Base-by-base conservation (phyloP, 768 basidiomycete species). In the Mycena maculata region DNA sequence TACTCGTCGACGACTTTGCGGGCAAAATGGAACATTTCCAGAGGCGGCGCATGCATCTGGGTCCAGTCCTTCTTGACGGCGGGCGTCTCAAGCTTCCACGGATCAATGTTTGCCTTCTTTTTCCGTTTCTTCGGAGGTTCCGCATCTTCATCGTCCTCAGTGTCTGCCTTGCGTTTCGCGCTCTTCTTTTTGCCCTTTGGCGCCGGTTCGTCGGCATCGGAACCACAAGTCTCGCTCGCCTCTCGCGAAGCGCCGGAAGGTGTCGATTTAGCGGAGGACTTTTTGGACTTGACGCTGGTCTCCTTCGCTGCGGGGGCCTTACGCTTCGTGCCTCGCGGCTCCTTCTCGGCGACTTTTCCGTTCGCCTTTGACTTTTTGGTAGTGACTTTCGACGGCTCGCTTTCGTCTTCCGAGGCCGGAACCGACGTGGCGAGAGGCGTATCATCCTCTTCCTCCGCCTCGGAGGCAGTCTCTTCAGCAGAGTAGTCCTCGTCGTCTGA, bases 1-100 rank as follows among this genome's bases (percentile, higher is more conserved):
- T 96, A 98, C 75, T 98, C 96, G 78, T 98, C 96, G 44, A 97
- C 90, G 55, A 98, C 92, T 30, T 92, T 87, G 7, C 96, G 91
- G 4, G 93, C 83, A 76, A 93, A 98, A 74, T 95, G 88, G 87
- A 98, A 98, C 85, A 95, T 91, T 78, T 97, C 94, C 57, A 98
- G 80, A 20, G 95, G 92, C 1, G 96, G 95, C 1, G 90, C 87
- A 56, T 88, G 85, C 89, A 96, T 92, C 72, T 88, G 80, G 9
- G 82, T 90, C 90, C 90, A 97, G 70, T 97, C 89, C 57, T 82
- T 83, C 73, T 85, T 83, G 15, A 94, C 94, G 0, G 81, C 77
- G 27, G 81, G 78, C 1, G 85, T 85, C 38, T 84, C 84, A 2
- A 96, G 87, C 61, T 90, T 90, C 93, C 95, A 94, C 9, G 92